phyloP scores from a whole-genome alignment of 2,329 filamentous ascomycete species.

The Sordariomycetes sp. region DNA sequence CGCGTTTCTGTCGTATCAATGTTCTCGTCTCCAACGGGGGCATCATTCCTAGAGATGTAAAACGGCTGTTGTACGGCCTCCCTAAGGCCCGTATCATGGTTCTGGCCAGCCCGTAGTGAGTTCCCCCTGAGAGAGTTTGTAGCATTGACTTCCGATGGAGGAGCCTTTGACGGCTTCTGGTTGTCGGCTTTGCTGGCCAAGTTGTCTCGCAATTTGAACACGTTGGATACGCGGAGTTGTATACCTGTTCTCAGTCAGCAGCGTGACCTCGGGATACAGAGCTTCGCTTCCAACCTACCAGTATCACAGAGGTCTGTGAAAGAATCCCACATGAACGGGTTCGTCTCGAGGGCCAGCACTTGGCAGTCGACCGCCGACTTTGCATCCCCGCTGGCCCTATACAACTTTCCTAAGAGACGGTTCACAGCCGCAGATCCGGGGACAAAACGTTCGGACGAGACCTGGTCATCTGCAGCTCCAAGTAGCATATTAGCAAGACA shows the following conservation, averaged over 20 bases:
- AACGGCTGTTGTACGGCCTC: slow-evolving; percentile 3
- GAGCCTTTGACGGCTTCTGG: slow-evolving; percentile 1
- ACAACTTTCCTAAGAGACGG: slow-evolving; percentile 9
- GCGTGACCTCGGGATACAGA: neutral
- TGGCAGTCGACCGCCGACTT: slow-evolving; percentile 8
- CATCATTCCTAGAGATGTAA: slow-evolving; percentile 2
- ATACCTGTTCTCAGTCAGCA: neutral
- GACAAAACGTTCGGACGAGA: slow-evolving; percentile 6
- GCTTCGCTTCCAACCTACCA: slow-evolving; percentile 6
- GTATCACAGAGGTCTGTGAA: slow-evolving; percentile 12
- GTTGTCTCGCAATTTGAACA: slow-evolving; percentile 8
- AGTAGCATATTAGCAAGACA: neutral
- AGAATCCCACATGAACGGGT: slow-evolving; percentile 13
- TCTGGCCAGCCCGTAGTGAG: slow-evolving; percentile 1
- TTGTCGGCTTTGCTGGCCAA: slow-evolving; percentile 1
- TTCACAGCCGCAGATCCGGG: slow-evolving; percentile 9
- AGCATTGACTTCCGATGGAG: slow-evolving; percentile 3
- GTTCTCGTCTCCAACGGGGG: slow-evolving; percentile 3
- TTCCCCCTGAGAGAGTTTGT: slow-evolving; percentile 1
- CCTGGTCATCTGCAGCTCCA: slow-evolving; percentile 2
- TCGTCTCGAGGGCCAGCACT: slow-evolving; percentile 8
- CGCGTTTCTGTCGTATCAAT: slow-evolving; percentile 1
- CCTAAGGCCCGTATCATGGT: slow-evolving; percentile 1
- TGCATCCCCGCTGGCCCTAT: slow-evolving; percentile 9
- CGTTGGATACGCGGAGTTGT: slow-evolving; percentile 6